These are phyloP conservation scores for Starmerella khaoyaiensis DNA, from an alignment of 805 yeast genomes.

Conservation along the genomic window DNA sequence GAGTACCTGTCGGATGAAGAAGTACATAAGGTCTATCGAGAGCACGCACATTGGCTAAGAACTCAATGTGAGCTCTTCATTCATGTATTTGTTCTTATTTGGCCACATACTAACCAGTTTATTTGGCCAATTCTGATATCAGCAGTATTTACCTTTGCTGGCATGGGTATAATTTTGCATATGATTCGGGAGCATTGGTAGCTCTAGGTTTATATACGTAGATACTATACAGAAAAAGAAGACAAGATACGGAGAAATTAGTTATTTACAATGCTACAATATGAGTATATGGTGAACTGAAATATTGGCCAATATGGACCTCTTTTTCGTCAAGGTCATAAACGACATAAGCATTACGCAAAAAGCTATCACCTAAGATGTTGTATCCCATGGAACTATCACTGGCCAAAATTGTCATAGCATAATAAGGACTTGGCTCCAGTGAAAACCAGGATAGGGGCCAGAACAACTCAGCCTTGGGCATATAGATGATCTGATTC, in stretches of 20 bases:
- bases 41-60: slow-evolving; percentile 13
- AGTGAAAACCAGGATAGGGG: slow-evolving; percentile 24
- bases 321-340: slow-evolving; percentile 42
- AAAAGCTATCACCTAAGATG: slow-evolving; percentile 45
- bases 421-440: slow-evolving; percentile 21
- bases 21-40: slow-evolving; percentile 13
- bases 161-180: slow-evolving; percentile 8
- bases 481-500: slow-evolving; percentile 39
- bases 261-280: slow-evolving; percentile 11
- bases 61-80: slow-evolving; percentile 11
- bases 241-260: neutral
- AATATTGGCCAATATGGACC: slow-evolving; percentile 34
- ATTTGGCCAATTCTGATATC: slow-evolving; percentile 14
- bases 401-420: slow-evolving; percentile 24
- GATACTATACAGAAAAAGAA: too few relatives aligned
- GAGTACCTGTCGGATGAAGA: slow-evolving; percentile 18
- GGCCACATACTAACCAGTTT: slow-evolving; percentile 11
- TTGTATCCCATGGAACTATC: slow-evolving; percentile 25
- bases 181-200: slow-evolving; percentile 1
- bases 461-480: slow-evolving; percentile 29
- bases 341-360: slow-evolving; percentile 44
- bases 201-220: neutral
- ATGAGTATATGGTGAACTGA: slow-evolving; percentile 10
- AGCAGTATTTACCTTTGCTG: slow-evolving; percentile 8
- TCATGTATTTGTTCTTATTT: slow-evolving; percentile 13